phyloP scores from a whole-genome alignment of 768 basidiomycete species.

The Kwoniella europaea region DNA sequence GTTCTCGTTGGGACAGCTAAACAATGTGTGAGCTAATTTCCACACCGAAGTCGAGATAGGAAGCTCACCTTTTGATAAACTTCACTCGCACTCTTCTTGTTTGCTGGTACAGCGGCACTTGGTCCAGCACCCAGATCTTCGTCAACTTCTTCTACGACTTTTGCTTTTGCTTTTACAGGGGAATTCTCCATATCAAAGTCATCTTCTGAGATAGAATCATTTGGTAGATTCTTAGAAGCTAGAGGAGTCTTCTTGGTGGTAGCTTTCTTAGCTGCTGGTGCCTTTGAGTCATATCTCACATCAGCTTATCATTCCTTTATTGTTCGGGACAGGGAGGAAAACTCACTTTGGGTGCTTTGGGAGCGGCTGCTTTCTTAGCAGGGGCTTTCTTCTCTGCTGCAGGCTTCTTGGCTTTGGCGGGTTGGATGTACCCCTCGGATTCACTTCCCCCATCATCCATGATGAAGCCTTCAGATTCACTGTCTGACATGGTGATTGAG shows the following conservation, averaged over 20 bases:
- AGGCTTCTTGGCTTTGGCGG: constrained; percentile 34
- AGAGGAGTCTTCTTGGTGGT: constrained; percentile 60
- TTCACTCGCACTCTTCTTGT: constrained; percentile 80
- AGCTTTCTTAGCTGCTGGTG: constrained; percentile 43
- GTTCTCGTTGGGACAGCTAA: constrained; percentile 92
- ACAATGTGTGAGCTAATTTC: constrained; percentile 29
- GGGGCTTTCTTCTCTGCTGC: constrained; percentile 32
- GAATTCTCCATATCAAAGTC: constrained; percentile 38
- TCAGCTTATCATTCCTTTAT: not conserved
- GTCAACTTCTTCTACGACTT: constrained; percentile 59
- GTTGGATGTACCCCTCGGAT: constrained; percentile 43
- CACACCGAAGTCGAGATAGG: too few relatives aligned
- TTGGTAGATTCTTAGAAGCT: constrained; percentile 49
- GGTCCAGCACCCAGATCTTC: constrained; percentile 39
- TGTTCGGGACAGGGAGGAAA: too few relatives aligned
- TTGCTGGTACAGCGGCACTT: constrained; percentile 30
- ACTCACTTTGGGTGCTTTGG: constrained; percentile 36
- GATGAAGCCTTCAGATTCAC: constrained; percentile 33
- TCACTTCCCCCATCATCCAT: constrained; percentile 41
- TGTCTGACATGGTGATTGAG: constrained; percentile 45
- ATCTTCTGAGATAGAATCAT: constrained; percentile 50
- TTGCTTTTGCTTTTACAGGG: constrained; percentile 68
- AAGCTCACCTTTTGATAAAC: constrained; percentile 91
- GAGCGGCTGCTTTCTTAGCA: constrained; percentile 34
- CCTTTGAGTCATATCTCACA: constrained; percentile 12